Percentiles rank a stretch among this genome's conserved stretches.
Evolutionary conservation across 164 flowering plant species (phyloP).

Genomic region (Umbellularia californica): DNA sequence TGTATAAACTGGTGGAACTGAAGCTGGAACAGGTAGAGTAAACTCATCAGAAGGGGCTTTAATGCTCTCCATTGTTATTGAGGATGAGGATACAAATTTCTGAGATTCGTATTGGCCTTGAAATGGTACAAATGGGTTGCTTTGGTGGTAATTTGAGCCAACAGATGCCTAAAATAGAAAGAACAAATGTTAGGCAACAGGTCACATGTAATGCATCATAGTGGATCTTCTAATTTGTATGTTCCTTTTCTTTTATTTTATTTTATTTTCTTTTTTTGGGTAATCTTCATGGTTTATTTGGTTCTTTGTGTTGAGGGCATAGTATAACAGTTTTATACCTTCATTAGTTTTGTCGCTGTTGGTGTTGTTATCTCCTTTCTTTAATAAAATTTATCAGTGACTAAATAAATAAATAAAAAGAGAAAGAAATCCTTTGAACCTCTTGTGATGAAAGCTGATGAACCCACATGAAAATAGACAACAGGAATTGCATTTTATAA

Average conservation of each 20-base stretch:
- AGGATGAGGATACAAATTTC: constrained; percentile 29
- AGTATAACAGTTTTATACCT: too few species aligned
- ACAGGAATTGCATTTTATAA: not conserved
- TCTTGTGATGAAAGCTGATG: not conserved
- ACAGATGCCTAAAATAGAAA: constrained; percentile 27
- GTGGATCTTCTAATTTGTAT: not conserved
- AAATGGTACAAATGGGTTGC: constrained; percentile 31
- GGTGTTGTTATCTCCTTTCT: too few species aligned
- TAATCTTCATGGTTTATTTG: too few species aligned
- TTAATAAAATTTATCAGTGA: too few species aligned
- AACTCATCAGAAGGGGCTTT: constrained; percentile 43
- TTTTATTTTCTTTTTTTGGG: too few species aligned
- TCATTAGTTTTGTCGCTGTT: too few species aligned
- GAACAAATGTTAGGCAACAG: not conserved
- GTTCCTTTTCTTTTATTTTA: not conserved
- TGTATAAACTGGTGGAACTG: constrained; percentile 19
- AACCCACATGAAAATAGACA: not conserved
- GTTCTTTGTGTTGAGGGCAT: too few species aligned
- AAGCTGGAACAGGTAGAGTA: constrained; percentile 25
- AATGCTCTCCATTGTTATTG: constrained; percentile 31
- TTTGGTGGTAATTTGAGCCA: constrained; percentile 34
- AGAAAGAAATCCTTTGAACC: not conserved
- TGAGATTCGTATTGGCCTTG: constrained; percentile 40
- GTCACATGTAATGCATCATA: too few species aligned
- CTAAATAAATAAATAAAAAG: too few species aligned